These are phyloP conservation scores for Scutellaria minor DNA, from an alignment of 257 asterid species.

Conservation along the genomic window DNA sequence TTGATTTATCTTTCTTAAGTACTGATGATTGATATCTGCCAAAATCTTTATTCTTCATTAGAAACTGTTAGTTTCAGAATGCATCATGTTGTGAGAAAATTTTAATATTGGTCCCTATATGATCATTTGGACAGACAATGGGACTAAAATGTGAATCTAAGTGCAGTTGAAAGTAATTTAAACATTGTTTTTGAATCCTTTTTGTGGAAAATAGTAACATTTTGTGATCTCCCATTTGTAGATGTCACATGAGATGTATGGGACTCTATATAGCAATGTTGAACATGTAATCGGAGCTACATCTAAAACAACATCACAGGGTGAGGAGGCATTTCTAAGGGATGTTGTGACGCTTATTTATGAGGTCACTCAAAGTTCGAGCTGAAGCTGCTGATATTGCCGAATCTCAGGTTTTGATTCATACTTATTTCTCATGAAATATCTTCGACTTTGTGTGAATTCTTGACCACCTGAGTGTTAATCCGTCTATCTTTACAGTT, in stretches of 20 bases:
- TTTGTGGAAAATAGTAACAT: too few relatives aligned
- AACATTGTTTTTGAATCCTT: too few relatives aligned
- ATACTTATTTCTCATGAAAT: constrained; percentile 18
- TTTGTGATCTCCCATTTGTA: too few relatives aligned
- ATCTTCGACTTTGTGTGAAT: not conserved
- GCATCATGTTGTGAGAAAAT: constrained; percentile 70
- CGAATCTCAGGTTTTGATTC: constrained; percentile 34
- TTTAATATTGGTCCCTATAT: too few relatives aligned
- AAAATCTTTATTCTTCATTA: constrained; percentile 44
- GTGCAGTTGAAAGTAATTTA: too few relatives aligned
- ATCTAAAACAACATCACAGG: constrained; percentile 54
- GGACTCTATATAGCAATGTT: too few relatives aligned
- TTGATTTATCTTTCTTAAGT: too few relatives aligned
- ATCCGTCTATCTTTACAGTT: constrained; percentile 54
- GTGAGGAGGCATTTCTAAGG: constrained; percentile 78
- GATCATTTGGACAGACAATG: too few relatives aligned
- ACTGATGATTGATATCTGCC: too few relatives aligned
- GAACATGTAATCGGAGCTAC: constrained; percentile 52
- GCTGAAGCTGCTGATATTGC: too few relatives aligned
- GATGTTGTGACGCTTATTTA: constrained; percentile 90
- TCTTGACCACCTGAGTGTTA: constrained; percentile 30
- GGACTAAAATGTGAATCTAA: too few relatives aligned
- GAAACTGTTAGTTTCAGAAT: constrained; percentile 31
- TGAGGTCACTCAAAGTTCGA: constrained; percentile 45
- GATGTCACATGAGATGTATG: too few relatives aligned